These are phyloP conservation scores for Rhamnella rubrinervis DNA, from an alignment of 331 rosid species.

Conservation along the genomic window DNA sequence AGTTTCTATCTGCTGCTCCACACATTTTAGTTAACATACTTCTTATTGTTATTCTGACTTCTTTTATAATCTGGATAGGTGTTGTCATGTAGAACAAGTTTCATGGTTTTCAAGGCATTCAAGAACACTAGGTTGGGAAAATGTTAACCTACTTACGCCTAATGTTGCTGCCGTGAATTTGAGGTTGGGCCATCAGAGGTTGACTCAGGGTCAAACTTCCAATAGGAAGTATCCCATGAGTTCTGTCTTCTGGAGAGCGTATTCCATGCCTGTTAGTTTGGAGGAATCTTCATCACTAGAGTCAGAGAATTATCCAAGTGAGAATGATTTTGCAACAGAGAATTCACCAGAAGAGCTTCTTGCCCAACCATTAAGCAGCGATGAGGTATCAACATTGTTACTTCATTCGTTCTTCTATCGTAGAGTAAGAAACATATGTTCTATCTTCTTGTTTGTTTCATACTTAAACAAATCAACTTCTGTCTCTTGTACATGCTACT, in stretches of 20 bases:
- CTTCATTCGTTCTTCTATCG: not conserved
- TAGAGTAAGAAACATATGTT: too few relatives aligned
- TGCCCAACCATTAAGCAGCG: slow-evolving; percentile 51
- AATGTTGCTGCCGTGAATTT: slow-evolving; percentile 26
- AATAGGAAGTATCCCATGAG: slow-evolving; percentile 29
- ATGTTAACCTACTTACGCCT: slow-evolving; percentile 26
- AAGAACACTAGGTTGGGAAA: slow-evolving; percentile 46
- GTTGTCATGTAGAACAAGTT: slow-evolving; percentile 47
- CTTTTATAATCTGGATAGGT: slow-evolving; percentile 42
- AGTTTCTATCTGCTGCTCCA: not conserved
- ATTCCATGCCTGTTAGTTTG: slow-evolving; percentile 38
- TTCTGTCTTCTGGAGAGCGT: slow-evolving; percentile 27
- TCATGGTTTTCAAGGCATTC: slow-evolving; percentile 40
- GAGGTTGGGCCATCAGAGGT: slow-evolving; percentile 36
- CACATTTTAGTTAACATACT: not conserved
- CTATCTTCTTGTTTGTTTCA: too few relatives aligned
- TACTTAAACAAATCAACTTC: too few relatives aligned
- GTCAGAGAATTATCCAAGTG: slow-evolving; percentile 32
- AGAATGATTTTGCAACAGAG: slow-evolving; percentile 28
- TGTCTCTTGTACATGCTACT: too few relatives aligned
- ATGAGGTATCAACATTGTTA: slow-evolving; percentile 47
- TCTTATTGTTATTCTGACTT: not conserved
- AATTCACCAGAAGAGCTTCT: slow-evolving; percentile 42
- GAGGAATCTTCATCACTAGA: slow-evolving; percentile 49
- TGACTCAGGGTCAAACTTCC: slow-evolving; percentile 42